Evolutionary conservation across 2,329 filamentous ascomycete species (phyloP).

Genomic region (Akanthomyces lecanii): DNA sequence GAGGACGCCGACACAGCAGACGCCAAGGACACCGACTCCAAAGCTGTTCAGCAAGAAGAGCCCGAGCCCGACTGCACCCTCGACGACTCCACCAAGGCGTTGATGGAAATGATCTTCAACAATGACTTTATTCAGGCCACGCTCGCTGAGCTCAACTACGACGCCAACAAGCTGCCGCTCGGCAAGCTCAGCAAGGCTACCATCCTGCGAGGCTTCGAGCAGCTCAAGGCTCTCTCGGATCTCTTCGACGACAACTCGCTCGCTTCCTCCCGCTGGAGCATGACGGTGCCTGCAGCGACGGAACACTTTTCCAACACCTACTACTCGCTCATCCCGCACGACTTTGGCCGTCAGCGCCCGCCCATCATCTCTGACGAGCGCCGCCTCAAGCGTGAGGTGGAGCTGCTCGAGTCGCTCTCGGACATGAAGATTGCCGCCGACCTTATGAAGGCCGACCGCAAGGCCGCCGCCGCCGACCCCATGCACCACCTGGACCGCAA

Average conservation of each 20-base stretch:
- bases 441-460: slow-evolving; percentile 65
- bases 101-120: slow-evolving; percentile 84
- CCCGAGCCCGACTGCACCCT: slow-evolving; percentile 52
- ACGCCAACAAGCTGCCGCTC: slow-evolving; percentile 71
- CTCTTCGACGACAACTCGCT: slow-evolving; percentile 54
- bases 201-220: slow-evolving; percentile 69
- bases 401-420: slow-evolving; percentile 72
- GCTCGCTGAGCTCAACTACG: slow-evolving; percentile 66
- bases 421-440: slow-evolving; percentile 80
- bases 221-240: slow-evolving; percentile 69
- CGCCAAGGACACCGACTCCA: slow-evolving; percentile 28
- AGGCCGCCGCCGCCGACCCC: slow-evolving; percentile 38
- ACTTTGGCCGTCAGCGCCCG: slow-evolving; percentile 69
- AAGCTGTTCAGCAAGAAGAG: slow-evolving; percentile 32
- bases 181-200: slow-evolving; percentile 80
- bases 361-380: slow-evolving; percentile 57
- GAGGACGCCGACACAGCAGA: slow-evolving; percentile 40
- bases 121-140: slow-evolving; percentile 63
- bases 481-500: slow-evolving; percentile 68
- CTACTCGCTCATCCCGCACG: slow-evolving; percentile 78
- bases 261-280: slow-evolving; percentile 41
- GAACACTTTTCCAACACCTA: slow-evolving; percentile 71
- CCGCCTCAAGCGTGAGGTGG: slow-evolving; percentile 69
- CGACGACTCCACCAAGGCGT: slow-evolving; percentile 54
- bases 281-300: slow-evolving; percentile 37